Percentiles rank a stretch among this genome's conserved stretches.
These are phyloP conservation scores for cucumber (Cucumis sativus) DNA, from an alignment of 306 rosid genomes.

Conservation along the genomic window DNA sequence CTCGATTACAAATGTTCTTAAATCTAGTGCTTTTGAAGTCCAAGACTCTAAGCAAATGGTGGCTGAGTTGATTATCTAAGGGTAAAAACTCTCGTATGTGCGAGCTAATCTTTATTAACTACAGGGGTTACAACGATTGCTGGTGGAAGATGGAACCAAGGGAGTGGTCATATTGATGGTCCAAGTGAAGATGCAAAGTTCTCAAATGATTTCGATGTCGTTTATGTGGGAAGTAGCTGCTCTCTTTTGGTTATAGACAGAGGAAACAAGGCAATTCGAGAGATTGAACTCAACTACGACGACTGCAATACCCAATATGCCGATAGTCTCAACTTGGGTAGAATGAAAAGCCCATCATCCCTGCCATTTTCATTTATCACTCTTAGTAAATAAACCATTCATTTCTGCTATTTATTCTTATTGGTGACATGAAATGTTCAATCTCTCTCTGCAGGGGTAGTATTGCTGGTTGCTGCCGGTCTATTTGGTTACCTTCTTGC, in stretches of 20 bases:
- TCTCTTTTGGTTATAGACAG: constrained; percentile 86
- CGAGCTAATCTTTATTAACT: not conserved
- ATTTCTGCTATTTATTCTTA: constrained; percentile 5
- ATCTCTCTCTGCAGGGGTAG: constrained; percentile 45
- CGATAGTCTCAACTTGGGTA: constrained; percentile 64
- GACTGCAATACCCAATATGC: constrained; percentile 50
- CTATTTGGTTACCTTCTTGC: constrained; percentile 90
- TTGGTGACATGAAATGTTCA: not conserved
- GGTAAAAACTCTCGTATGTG: not conserved
- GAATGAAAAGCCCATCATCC: not conserved
- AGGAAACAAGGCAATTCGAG: constrained; percentile 92
- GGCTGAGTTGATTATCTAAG: too few relatives aligned
- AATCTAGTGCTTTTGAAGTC: not conserved
- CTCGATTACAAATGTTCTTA: too few relatives aligned
- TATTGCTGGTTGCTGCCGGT: constrained; percentile 50
- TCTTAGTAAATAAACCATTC: not conserved
- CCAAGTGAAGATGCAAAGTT: constrained; percentile 96
- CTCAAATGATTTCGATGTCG: constrained; percentile 75
- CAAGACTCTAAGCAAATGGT: not conserved
- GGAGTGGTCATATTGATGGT: constrained; percentile 91
- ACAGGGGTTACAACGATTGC: constrained; percentile 96
- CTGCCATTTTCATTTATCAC: not conserved
- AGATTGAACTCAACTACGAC: constrained; percentile 71
- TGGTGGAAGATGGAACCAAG: constrained; percentile 79
- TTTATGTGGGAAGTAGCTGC: constrained; percentile 67